Base-by-base conservation (phyloP, 2,329 filamentous ascomycete genomes). In the Phialophora chinensis region DNA sequence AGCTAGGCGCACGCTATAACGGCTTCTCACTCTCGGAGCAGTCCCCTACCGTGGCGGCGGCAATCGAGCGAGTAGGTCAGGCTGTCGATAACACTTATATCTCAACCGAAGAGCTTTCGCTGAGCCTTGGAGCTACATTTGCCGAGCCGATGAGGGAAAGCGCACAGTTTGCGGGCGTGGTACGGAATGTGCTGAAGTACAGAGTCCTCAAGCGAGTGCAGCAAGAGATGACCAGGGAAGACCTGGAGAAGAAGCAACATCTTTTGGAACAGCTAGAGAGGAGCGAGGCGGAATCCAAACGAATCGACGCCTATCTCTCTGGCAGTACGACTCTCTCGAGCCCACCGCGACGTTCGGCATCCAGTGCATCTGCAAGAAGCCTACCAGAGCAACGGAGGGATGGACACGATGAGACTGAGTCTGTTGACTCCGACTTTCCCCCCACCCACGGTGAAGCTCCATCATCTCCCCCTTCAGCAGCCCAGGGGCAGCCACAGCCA, bases 91-190 rank as follows among this genome's bases (percentile, higher is more conserved):
- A 92, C 10, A 97, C 95, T 0, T 99, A 98, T 76, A 93, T 99
- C 71, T 93, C 92, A 10, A 98, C 94, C 0, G 92, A 96, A 74
- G 95, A 99, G 76, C 83, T 99, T 2, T 93, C 93, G 0, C 88
- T 88, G 1, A 90, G 91, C 0, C 82, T 99, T n/a, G 93, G 93
- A 23, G 93, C 94, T 38, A 95, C 88, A 71, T 99, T 99, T 75
- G 93, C 96, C 0, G 96, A 99, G 75, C 95, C 95, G 0, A 97
- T 99, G 92, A 88, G 96, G 63, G 95, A 99, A 80, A 96, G 93
- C 74, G 93, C 95, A 12, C 95, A 99, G 75, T 99, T 99, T 77
- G 95, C 95, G 0, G 92, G 95, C 11, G 92, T 99, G 0, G 95
- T 99, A 3, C 88, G 93, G 50, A 91, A 84, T 71, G 94, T 99